Evolutionary conservation across 2,329 filamentous ascomycete genomes (phyloP).

Genomic region (Clarireedia hainanense): DNA sequence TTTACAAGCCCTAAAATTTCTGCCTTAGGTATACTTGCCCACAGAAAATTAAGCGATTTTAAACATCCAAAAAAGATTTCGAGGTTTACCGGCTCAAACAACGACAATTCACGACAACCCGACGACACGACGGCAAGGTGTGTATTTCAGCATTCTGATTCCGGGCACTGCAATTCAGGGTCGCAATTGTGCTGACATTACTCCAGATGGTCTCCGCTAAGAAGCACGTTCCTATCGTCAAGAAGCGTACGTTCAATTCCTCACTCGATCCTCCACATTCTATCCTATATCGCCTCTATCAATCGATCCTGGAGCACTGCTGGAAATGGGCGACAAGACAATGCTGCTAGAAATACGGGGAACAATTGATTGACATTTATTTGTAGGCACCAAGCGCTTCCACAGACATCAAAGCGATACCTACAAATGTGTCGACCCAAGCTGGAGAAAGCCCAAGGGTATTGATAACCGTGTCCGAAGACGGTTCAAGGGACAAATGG

Average conservation of each 20-base stretch:
- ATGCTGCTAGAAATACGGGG: neutral
- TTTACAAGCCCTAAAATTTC: constrained; percentile 5
- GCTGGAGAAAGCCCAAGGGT: constrained; percentile 99
- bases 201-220: constrained; percentile 93
- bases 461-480: constrained; percentile 97
- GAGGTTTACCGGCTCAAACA: constrained; percentile 11
- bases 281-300: neutral
- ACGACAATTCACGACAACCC: constrained; percentile 26
- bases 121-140: constrained; percentile 25
- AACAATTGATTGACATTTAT: constrained; percentile 16
- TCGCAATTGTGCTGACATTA: constrained; percentile 8
- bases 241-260: constrained; percentile 81
- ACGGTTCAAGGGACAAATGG: constrained; percentile 91
- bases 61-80: constrained; percentile 16
- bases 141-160: neutral
- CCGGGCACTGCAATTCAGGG: neutral
- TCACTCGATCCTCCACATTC: constrained; percentile 2
- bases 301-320: neutral
- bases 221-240: constrained; percentile 99
- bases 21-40: neutral
- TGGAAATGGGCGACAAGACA: neutral
- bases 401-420: constrained; percentile 95
- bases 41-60: constrained; percentile 10
- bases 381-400: constrained; percentile 84
- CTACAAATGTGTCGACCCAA: constrained; percentile 83